Evolutionary conservation across 169 alveolate species (phyloP).

Genomic region (Cryptosporidium xiaoi): DNA sequence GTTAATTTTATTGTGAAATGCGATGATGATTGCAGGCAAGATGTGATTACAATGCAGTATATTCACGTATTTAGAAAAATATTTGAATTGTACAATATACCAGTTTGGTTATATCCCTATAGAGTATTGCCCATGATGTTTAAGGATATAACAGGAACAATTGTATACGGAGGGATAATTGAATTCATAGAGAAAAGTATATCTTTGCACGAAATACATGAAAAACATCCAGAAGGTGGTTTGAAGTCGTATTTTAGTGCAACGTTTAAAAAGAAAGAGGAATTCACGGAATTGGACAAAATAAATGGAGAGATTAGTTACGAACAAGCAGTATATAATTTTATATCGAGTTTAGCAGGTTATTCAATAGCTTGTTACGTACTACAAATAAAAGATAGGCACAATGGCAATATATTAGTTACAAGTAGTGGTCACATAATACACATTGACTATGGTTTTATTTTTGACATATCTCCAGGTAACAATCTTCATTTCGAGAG

Average conservation of each 20-base stretch:
- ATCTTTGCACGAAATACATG: constrained; percentile 86
- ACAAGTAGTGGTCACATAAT: constrained; percentile 93
- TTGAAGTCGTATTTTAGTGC: constrained; percentile 73
- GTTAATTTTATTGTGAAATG: constrained; percentile 80
- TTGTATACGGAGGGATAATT: constrained; percentile 89
- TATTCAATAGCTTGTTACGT: constrained; percentile 91
- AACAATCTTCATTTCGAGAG: constrained; percentile 94
- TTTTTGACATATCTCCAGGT: constrained; percentile 96
- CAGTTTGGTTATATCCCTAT: constrained; percentile 81
- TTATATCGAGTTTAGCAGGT: constrained; percentile 93
- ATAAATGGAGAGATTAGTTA: constrained; percentile 28
- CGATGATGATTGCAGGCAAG: constrained; percentile 89
- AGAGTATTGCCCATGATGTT: constrained; percentile 81
- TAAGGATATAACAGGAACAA: constrained; percentile 79
- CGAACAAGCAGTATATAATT: constrained; percentile 90
- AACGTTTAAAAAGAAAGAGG: constrained; percentile 15
- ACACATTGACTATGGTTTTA: constrained; percentile 98
- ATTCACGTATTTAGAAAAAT: constrained; percentile 82
- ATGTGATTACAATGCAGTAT: constrained; percentile 86
- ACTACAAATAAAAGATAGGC: constrained; percentile 94
- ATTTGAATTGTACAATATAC: constrained; percentile 76
- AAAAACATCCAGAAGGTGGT: constrained; percentile 79
- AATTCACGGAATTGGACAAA: not conserved
- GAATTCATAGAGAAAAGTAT: constrained; percentile 88
- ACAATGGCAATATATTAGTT: constrained; percentile 95